These are phyloP conservation scores for Nitzschia sp. DNA, from an alignment of 108 stramenopile species.

Conservation along the genomic window DNA sequence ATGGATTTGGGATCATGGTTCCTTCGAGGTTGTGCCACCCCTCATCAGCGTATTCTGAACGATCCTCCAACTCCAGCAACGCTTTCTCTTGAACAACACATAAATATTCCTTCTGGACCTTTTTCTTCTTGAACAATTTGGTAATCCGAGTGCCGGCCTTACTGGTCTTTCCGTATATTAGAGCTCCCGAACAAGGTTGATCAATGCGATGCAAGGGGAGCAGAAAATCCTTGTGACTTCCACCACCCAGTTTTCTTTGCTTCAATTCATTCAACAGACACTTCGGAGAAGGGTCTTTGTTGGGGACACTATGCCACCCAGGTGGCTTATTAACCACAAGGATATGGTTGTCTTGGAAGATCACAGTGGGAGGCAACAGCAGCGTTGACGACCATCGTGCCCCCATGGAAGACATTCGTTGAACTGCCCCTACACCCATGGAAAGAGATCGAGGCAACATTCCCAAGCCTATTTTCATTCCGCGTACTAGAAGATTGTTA, in stretches of 20 bases:
- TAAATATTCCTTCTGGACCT: conserved; percentile 52
- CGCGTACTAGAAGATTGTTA: not conserved
- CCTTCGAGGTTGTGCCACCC: not conserved
- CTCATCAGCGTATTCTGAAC: not conserved
- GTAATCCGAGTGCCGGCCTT: conserved; percentile 77
- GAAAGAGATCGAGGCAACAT: too few species aligned
- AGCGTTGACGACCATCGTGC: not conserved
- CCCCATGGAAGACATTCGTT: not conserved
- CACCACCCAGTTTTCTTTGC: conserved; percentile 61
- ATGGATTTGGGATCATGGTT: not conserved
- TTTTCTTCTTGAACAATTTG: conserved; percentile 59
- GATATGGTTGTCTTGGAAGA: conserved; percentile 80
- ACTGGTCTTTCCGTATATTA: conserved; percentile 74
- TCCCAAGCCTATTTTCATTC: too few species aligned
- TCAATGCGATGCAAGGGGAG: conserved; percentile 78
- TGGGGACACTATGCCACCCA: conserved; percentile 82
- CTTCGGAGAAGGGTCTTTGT: conserved; percentile 38
- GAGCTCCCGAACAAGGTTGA: conserved; percentile 82
- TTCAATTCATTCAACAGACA: conserved; percentile 67
- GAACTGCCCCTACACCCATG: not conserved
- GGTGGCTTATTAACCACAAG: conserved; percentile 83
- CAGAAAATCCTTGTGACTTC: conserved; percentile 64
- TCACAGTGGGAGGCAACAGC: conserved; percentile 30
- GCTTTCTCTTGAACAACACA: conserved; percentile 26
- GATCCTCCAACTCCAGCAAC: not conserved